Evolutionary conservation across 768 basidiomycete genomes (phyloP).

Genomic region (Tricholoma saponaceum): DNA sequence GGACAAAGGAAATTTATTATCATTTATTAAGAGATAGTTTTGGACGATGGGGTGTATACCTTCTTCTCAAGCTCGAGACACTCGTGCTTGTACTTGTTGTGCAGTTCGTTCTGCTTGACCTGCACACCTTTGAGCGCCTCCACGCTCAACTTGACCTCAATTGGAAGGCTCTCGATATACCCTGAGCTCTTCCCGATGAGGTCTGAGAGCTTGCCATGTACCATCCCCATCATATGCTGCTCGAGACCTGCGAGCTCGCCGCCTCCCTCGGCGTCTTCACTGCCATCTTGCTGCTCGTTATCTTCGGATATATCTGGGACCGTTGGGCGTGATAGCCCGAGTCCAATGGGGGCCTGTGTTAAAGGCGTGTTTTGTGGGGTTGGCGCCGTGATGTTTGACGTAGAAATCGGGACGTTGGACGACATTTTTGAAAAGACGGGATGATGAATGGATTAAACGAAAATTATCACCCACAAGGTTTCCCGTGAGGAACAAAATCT

Average conservation of each 20-base stretch:
- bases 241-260: slow-evolving; percentile 37
- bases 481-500: neutral
- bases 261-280: slow-evolving; percentile 31
- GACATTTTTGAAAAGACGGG: slow-evolving; percentile 44
- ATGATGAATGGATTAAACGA: neutral
- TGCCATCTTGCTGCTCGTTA: slow-evolving; percentile 63
- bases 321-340: slow-evolving; percentile 79
- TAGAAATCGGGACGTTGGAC: slow-evolving; percentile 60
- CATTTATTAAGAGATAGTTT: slow-evolving; percentile 2
- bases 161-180: slow-evolving; percentile 87
- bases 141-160: slow-evolving; percentile 76
- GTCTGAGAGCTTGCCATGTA: slow-evolving; percentile 81
- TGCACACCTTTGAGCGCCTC: slow-evolving; percentile 95
- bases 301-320: slow-evolving; percentile 87
- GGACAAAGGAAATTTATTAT: slow-evolving; percentile 8
- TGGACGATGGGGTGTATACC: slow-evolving; percentile 38
- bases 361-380: slow-evolving; percentile 94
- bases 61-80: slow-evolving; percentile 96
- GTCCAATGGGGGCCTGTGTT: slow-evolving; percentile 72
- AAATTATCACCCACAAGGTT: neutral
- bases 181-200: slow-evolving; percentile 91
- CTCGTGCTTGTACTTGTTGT: slow-evolving; percentile 93
- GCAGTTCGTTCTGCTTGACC: slow-evolving; percentile 84
- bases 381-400: slow-evolving; percentile 70
- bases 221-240: slow-evolving; percentile 76